Conservation (phyloP, 306 rosid species). For the Vachellia collinsii region DNA sequence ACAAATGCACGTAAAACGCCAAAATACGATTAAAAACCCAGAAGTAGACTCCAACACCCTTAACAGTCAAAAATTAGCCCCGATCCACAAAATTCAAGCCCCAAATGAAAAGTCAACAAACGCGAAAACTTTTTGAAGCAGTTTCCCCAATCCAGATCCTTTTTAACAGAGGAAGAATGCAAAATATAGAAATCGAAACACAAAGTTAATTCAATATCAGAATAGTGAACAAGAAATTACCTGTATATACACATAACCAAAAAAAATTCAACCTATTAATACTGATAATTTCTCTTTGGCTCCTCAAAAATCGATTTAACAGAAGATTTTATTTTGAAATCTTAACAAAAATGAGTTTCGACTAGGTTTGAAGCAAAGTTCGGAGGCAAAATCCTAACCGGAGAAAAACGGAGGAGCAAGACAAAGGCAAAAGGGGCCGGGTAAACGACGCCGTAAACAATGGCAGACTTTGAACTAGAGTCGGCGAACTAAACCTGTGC, state of each 20-base stretch:
- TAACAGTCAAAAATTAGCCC: slow-evolving; percentile 13
- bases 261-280: background rate
- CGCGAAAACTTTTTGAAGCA: background rate
- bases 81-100: slow-evolving; percentile 41
- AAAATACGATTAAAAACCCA: background rate
- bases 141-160: background rate
- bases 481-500: slow-evolving; percentile 29
- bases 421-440: background rate
- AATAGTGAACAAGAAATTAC: slow-evolving; percentile 1
- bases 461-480: slow-evolving; percentile 2
- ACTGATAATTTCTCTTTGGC: background rate
- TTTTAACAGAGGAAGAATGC: background rate
- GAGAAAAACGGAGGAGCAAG: slow-evolving; percentile 2
- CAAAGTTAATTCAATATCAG: background rate
- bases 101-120: background rate
- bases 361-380: background rate
- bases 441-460: background rate
- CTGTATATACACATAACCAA: slow-evolving; percentile 18
- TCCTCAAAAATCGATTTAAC: background rate
- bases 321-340: background rate
- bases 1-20: background rate
- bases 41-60: background rate
- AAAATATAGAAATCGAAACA: no score
- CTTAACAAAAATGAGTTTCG: background rate
- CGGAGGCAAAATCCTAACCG: slow-evolving; percentile 18